Evolutionary conservation across 371 early-diverging fungal species (phyloP), one percentile per base, ranked within the genome.

Genomic region (Zopfochytrium polystomum): DNA sequence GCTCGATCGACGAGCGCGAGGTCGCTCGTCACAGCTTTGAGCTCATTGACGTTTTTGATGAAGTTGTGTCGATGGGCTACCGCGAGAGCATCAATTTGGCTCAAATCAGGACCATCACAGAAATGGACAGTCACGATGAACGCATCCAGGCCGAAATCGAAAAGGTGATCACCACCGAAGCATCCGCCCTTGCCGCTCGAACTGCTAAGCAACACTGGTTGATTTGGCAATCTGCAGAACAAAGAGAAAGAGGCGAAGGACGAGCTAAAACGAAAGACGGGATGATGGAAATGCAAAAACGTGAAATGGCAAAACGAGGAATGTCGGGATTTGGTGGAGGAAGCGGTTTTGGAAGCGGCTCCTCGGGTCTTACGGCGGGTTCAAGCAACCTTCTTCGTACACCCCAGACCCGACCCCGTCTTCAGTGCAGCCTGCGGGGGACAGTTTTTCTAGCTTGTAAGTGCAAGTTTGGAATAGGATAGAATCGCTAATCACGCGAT

Each of bases 111-210:
- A 92, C 90, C 26, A 95, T 93, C 54, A 87, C 87, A 54, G 91
- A 91, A 71, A 95, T 96, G 95, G 97, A 95, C 70, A 89, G 89
- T 77, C 93, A 94, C 66, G 96, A 96, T 73, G 97, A 97, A 71
- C 85, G 90, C 72, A 87, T 96, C 55, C 95, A 94, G 74, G 95
- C 94, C 59, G 93, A 93, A 64, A 95, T 96, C 71, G 90, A 88
- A 66, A 87, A 84, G 83, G 89, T 89, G 44, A 23, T n/a, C n/a
- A n/a, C n/a, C n/a, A n/a, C n/a, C n/a, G n/a, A n/a, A 29, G 18
- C 25, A 2, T 38, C 11, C 48, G 7, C 62, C 18, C 13, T 46
- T 46, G 43, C 27, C 7, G 6, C 23, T 18, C 30, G 31, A 30
- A 2, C 1, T 22, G 34, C 49, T 33, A 38, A 42, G 38, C 44